Evolutionary conservation across 805 yeast genomes (phyloP).

Genomic region (Kodamaea kaohsiungensis): DNA sequence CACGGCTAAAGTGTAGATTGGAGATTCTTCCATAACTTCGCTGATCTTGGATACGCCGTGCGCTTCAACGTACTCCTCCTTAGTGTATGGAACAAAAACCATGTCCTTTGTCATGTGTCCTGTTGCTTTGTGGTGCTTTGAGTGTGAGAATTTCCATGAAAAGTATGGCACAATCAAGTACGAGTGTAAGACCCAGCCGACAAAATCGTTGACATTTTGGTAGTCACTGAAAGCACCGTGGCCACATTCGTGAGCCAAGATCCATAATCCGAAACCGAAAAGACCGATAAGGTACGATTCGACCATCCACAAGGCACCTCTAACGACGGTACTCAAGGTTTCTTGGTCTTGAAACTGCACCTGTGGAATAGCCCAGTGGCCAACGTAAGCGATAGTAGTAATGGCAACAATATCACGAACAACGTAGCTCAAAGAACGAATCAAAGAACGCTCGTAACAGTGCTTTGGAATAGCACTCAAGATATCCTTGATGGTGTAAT

Average conservation of each 20-base stretch:
- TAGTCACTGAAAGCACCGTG: constrained; percentile 82
- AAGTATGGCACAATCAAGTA: constrained; percentile 80
- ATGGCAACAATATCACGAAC: constrained; percentile 60
- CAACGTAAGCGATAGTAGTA: constrained; percentile 52
- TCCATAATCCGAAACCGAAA: constrained; percentile 71
- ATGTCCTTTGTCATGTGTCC: constrained; percentile 81
- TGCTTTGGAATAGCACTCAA: constrained; percentile 69
- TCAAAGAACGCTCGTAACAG: constrained; percentile 66
- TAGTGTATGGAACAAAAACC: constrained; percentile 78
- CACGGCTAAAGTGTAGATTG: constrained; percentile 57
- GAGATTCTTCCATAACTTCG: constrained; percentile 74
- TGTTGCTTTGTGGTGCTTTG: constrained; percentile 89
- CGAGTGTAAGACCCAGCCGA: constrained; percentile 84
- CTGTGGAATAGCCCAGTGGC: constrained; percentile 53
- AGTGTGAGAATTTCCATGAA: constrained; percentile 83
- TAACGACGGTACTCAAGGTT: constrained; percentile 24
- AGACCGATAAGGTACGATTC: constrained; percentile 61
- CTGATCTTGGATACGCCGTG: constrained; percentile 42
- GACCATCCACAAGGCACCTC: constrained; percentile 60
- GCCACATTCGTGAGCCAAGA: constrained; percentile 89
- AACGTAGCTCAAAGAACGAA: constrained; percentile 61
- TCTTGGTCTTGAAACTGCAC: constrained; percentile 25
- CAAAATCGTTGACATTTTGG: constrained; percentile 69
- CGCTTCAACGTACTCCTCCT: constrained; percentile 50
- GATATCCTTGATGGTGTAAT: constrained; percentile 73